Evolutionary conservation across 2,329 filamentous ascomycete species (phyloP), one percentile per base, ranked within the genome.

Genomic region (Blastomyces gilchristii): DNA sequence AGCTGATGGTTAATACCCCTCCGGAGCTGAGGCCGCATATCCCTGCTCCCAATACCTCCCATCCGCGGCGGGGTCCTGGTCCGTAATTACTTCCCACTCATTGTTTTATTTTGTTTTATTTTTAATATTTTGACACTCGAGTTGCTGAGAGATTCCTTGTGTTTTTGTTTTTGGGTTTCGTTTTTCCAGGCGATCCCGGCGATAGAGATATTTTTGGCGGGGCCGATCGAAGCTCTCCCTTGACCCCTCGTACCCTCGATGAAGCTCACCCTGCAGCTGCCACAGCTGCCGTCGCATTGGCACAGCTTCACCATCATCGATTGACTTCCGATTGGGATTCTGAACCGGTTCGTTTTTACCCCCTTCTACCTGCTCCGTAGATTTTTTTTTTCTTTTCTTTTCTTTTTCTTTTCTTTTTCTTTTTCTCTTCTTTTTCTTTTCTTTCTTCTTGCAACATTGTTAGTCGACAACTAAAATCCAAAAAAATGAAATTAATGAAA

Each of bases 1-100:
- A 89, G 72, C 82, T 96, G 75, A 97, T 97, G 94, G 90, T 97
- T 76, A 95, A 87, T 76, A 91, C 90, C 68, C 88, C 91, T 67
- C 92, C 90, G 12, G 87, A 87, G 66, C 87, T 90, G 74, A 84
- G 84, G 71, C 84, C 83, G 54, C 83, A 83, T 66, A 77, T 79
- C 63, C 80, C 78, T 49, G 75, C 76, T 69, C 41, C 68, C 67
- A 64, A 69, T 66, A 49, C 68, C 63, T 56, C 63, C 34, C 65
- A 66, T 60, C 61, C 61, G 45, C 61, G 65, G 53, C 61, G 62
- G 50, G 63, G 63, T 41, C 62, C 59, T 63, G 61, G 64, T 66
- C 50, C 58, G 63, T 63, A 34, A 25, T 31, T 47, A 47, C 7
- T 47, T 9, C 45, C 25, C n/a, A 18, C 47, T 12, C 11, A 3